Evolutionary conservation across 352 stramenopile genomes (phyloP).

Genomic region (Globisporangium rhizosaccharum): DNA sequence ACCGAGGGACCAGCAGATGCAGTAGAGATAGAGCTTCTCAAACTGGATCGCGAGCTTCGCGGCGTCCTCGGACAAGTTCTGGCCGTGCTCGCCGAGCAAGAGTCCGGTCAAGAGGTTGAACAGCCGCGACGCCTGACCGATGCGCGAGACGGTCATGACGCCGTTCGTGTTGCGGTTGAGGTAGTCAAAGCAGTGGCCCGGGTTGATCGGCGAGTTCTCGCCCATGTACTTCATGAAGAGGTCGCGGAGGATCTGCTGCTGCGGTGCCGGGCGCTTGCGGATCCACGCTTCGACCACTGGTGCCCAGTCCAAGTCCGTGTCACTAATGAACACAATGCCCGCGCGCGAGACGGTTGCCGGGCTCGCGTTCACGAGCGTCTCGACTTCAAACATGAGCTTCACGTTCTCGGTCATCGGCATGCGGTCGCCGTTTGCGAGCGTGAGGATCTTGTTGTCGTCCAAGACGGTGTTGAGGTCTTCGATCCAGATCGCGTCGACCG

Average conservation of each 20-base stretch:
- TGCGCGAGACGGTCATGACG: slow-evolving; percentile 92
- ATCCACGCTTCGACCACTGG: slow-evolving; percentile 97
- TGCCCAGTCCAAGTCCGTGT: slow-evolving; percentile 96
- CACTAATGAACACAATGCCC: slow-evolving; percentile 98
- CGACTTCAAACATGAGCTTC: slow-evolving; percentile 97
- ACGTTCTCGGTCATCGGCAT: slow-evolving; percentile 99
- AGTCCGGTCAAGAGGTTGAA: slow-evolving; percentile 91
- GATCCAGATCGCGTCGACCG: slow-evolving; percentile 98
- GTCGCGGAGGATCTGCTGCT: slow-evolving; percentile 88
- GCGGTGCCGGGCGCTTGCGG: slow-evolving; percentile 78
- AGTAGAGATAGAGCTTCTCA: slow-evolving; percentile 97
- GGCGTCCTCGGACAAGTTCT: slow-evolving; percentile 58
- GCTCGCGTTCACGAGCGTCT: slow-evolving; percentile 96
- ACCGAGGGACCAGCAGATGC: slow-evolving; percentile 94
- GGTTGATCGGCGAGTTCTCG: slow-evolving; percentile 90
- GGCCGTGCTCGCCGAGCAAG: slow-evolving; percentile 78
- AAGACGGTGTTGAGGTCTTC: slow-evolving; percentile 98
- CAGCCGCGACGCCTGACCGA: slow-evolving; percentile 76
- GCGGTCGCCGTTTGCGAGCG: slow-evolving; percentile 95
- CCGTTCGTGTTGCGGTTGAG: slow-evolving; percentile 91
- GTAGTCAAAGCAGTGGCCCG: slow-evolving; percentile 95
- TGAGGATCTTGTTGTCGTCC: slow-evolving; percentile 98
- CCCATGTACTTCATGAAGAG: slow-evolving; percentile 97
- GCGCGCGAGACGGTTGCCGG: slow-evolving; percentile 95
- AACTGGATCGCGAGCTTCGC: slow-evolving; percentile 75